Evolutionary conservation across 805 yeast species (phyloP).

Genomic region (Yueomyces sinensis): DNA sequence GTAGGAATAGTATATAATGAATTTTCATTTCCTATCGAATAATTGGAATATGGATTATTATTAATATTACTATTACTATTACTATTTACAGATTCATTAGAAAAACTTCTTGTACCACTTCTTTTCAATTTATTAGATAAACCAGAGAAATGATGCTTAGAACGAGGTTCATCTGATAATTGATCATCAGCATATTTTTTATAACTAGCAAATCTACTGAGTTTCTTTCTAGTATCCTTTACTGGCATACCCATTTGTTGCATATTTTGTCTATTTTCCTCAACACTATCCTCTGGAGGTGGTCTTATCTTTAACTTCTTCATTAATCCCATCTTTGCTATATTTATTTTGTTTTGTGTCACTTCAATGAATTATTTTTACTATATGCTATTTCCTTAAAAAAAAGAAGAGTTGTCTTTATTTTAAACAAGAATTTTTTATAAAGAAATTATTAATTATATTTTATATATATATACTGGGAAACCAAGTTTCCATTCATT

Average conservation of each 20-base stretch:
- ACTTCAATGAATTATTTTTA: background rate
- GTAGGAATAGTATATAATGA: background rate
- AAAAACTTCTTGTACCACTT: background rate
- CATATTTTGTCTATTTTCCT: slow-evolving; percentile 29
- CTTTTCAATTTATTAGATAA: background rate
- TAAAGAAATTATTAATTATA: too few species aligned
- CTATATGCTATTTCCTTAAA: too few species aligned
- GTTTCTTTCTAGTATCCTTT: slow-evolving; percentile 20
- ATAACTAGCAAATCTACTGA: slow-evolving; percentile 31
- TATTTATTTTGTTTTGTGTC: background rate
- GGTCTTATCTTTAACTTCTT: slow-evolving; percentile 33
- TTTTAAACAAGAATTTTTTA: too few species aligned
- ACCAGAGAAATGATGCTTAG: background rate
- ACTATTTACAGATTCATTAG: background rate
- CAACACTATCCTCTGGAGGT: slow-evolving; percentile 33
- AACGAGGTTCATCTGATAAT: slow-evolving; percentile 2
- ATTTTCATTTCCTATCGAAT: background rate
- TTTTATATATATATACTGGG: too few species aligned
- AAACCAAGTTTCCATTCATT: too few species aligned
- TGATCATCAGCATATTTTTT: slow-evolving; percentile 31
- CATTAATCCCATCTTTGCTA: slow-evolving; percentile 33
- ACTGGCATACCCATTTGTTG: slow-evolving; percentile 31
- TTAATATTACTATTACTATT: background rate
- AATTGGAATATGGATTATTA: slow-evolving; percentile 1
- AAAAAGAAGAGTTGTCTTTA: too few species aligned